Base-by-base conservation (phyloP, 495 filamentous ascomycete genomes). In the Staphylotrichum longicolle region DNA sequence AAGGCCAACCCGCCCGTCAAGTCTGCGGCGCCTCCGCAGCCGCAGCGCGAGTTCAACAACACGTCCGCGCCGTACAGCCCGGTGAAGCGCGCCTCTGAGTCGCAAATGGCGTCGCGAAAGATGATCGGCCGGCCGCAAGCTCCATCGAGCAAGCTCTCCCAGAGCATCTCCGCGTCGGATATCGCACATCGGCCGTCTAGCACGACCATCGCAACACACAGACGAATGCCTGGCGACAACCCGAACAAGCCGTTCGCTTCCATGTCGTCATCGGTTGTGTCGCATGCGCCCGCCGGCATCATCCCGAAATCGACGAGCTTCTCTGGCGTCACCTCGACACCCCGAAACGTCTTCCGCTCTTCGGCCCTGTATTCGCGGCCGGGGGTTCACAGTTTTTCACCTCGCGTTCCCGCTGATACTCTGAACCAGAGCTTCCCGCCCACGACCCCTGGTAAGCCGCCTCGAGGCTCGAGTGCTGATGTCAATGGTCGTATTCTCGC, bases 331-430 rank as follows among this genome's bases (percentile, higher is more conserved):
- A 42, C 62, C 7, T 66, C 67, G 41, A 62, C 70, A 5, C 61
- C 69, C 3, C 70, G 61, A 66, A 77, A 75, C 60, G 58, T 78
- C 34, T 82, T 80, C 64, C 73, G 75, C 35, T 73, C 74, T 2
- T 75, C 77, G 27, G 70, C 68, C 58, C 53, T 71, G 15, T 68
- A 68, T 40, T 53, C 68, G 51, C 66, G 72, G n/a, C 70, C 69
- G 14, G 62, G 57, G 10, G 56, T 65, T 3, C 70, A 72, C 7
- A 71, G 68, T 62, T 78, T 77, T 62, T 70, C 77, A 33, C 74
- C 79, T 7, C 67, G 61, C 44, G 65, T 77, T 49, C 66, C 74
- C 2, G 49, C 66, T 3, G 65, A 59, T 49, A 66, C 66, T 0
- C 27, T 68, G 55, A 75, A 66, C 50, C 68, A 70, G 66, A 68